Conservation (phyloP, 768 basidiomycete species). For the Suillus subaureus region DNA sequence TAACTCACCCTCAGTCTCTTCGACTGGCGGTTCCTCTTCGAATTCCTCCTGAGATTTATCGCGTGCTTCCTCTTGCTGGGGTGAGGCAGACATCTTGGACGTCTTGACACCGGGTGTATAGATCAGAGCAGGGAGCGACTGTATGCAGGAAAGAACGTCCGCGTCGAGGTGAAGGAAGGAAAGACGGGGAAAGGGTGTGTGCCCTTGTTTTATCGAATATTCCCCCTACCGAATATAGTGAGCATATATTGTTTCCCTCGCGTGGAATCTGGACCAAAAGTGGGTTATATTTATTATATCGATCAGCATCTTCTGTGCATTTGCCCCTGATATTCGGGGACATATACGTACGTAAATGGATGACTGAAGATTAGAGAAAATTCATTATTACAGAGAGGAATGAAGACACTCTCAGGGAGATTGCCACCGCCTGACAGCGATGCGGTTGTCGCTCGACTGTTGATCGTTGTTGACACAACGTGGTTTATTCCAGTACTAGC, state of each 20-base stretch:
- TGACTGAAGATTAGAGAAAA: constrained; percentile 34
- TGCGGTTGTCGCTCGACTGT: constrained; percentile 15
- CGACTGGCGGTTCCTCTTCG: constrained; percentile 42
- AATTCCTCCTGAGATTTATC: constrained; percentile 66
- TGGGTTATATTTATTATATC: constrained; percentile 63
- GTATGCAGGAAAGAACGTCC: constrained; percentile 26
- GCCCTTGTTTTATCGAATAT: constrained; percentile 77
- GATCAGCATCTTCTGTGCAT: constrained; percentile 49
- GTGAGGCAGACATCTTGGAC: constrained; percentile 62
- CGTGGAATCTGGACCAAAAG: constrained; percentile 60
- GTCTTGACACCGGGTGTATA: constrained; percentile 17
- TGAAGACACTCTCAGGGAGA: constrained; percentile 26
- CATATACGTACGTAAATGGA: constrained; percentile 59
- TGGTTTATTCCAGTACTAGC: constrained; percentile 10
- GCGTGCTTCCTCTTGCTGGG: constrained; percentile 52
- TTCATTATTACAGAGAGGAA: constrained; percentile 36
- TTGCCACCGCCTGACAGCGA: constrained; percentile 22
- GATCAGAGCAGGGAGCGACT: constrained; percentile 23
- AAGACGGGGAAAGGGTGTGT: constrained; percentile 66
- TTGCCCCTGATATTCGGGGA: constrained; percentile 61
- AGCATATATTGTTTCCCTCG: constrained; percentile 65
- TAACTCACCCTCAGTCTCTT: constrained; percentile 34
- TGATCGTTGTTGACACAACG: constrained; percentile 13
- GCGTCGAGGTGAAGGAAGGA: constrained; percentile 45
- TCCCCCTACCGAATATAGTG: constrained; percentile 72